Conservation (phyloP, 1,284 basidiomycete species). For the Cutaneotrichosporon cutaneum region DNA sequence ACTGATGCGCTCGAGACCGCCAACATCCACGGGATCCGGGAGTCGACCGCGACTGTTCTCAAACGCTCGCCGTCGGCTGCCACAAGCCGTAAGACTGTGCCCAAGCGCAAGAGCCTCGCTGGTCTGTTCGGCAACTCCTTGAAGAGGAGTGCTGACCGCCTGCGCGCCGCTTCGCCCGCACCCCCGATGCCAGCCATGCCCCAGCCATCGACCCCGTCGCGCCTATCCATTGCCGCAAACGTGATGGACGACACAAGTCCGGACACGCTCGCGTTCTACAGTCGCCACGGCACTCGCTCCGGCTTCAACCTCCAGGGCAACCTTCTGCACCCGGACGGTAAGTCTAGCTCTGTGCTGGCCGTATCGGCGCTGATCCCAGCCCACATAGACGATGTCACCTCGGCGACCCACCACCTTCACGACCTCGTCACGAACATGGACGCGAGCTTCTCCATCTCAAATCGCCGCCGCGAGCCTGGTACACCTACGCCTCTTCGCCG, state of each 20-base stretch:
- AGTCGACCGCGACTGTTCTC: too few relatives aligned
- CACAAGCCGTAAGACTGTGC: constrained; percentile 23
- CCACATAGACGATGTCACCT: constrained; percentile 32
- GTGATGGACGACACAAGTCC: constrained; percentile 10
- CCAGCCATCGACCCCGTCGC: neutral
- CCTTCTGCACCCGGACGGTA: constrained; percentile 7
- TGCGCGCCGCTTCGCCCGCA: constrained; percentile 13
- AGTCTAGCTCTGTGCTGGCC: too few relatives aligned
- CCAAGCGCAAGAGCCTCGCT: constrained; percentile 43
- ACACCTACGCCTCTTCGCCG: constrained; percentile 37
- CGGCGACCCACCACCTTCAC: constrained; percentile 39
- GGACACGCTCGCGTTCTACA: constrained; percentile 16
- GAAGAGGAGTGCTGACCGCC: constrained; percentile 30
- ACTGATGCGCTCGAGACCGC: neutral
- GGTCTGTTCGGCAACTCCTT: constrained; percentile 40
- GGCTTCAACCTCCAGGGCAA: constrained; percentile 10
- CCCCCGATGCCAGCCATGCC: neutral
- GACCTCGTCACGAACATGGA: constrained; percentile 30
- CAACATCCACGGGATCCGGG: neutral
- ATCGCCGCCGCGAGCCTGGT: neutral
- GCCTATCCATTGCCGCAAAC: neutral
- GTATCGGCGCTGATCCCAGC: constrained; percentile 19
- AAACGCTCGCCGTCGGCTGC: too few relatives aligned
- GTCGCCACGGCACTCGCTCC: constrained; percentile 5
- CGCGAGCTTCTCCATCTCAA: constrained; percentile 10